phyloP scores from a whole-genome alignment of 1,284 basidiomycete species.

The Leccinum huronense region DNA sequence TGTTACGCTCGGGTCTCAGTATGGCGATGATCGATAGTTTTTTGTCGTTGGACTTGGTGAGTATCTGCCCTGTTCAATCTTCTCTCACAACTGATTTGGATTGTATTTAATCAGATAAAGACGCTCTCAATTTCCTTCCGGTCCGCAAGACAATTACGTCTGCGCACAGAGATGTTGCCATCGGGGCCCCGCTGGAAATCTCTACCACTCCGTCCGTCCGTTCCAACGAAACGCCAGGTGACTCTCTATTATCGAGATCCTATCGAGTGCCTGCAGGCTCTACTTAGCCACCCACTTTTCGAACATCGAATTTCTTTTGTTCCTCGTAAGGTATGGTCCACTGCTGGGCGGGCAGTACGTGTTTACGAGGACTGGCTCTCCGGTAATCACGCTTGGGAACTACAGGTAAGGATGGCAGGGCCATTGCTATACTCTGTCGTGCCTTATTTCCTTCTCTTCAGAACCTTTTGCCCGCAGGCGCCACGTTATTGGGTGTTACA shows the following conservation, averaged over 20 bases:
- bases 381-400: conserved; percentile 2
- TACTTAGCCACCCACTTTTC: conserved; percentile 1
- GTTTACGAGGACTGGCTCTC: not conserved
- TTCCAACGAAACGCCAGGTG: not conserved
- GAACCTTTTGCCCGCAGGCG: not conserved
- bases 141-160: not conserved
- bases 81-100: not conserved
- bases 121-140: not conserved
- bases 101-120: not conserved
- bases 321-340: conserved; percentile 2
- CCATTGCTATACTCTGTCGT: not conserved
- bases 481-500: not conserved
- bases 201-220: not conserved
- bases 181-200: not conserved
- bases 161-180: not conserved
- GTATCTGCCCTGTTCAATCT: not conserved
- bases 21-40: not conserved
- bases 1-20: not conserved
- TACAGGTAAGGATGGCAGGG: not conserved
- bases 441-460: not conserved
- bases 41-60: not conserved
- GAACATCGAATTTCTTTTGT: not conserved
- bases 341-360: not conserved
- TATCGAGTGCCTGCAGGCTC: not conserved
- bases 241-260: not conserved